Conservation (phyloP, 1,139 yeast species). For the Debaryomyces psychrophilus region DNA sequence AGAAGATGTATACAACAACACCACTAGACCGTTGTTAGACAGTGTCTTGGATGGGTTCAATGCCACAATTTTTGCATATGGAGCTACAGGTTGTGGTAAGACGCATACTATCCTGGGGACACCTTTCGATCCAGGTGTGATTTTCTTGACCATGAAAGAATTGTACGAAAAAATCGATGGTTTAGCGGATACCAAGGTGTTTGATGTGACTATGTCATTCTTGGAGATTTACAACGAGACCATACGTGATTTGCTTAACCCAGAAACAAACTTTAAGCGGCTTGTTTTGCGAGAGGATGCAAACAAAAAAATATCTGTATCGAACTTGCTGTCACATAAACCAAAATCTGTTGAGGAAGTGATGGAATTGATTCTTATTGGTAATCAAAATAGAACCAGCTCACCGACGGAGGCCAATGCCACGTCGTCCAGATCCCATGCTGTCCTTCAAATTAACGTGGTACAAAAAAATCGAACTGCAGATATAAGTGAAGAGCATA, state of each 20-base stretch:
- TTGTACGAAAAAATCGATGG: constrained; percentile 63
- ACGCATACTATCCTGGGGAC: constrained; percentile 89
- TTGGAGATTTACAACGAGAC: constrained; percentile 91
- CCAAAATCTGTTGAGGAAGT: constrained; percentile 75
- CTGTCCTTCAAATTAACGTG: constrained; percentile 82
- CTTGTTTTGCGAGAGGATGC: constrained; percentile 75
- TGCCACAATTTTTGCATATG: constrained; percentile 94
- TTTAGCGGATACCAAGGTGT: constrained; percentile 53
- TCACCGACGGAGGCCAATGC: constrained; percentile 92
- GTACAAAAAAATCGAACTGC: constrained; percentile 64
- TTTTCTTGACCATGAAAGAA: constrained; percentile 77
- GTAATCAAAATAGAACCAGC: constrained; percentile 76
- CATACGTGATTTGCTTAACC: constrained; percentile 73
- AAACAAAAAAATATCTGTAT: constrained; percentile 66
- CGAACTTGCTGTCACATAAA: constrained; percentile 68
- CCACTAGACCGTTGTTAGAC: constrained; percentile 74
- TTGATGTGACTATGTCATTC: constrained; percentile 71
- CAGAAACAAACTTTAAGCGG: constrained; percentile 47
- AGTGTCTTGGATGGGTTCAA: constrained; percentile 82
- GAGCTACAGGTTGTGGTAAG: constrained; percentile 99
- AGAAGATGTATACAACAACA: constrained; percentile 63
- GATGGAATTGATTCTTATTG: constrained; percentile 73
- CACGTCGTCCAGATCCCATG: constrained; percentile 89
- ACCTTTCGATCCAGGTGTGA: constrained; percentile 74
- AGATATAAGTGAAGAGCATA: constrained; percentile 66